Evolutionary conservation across 345 rosid species (phyloP).

Genomic region (Tarenaya hassleriana): DNA sequence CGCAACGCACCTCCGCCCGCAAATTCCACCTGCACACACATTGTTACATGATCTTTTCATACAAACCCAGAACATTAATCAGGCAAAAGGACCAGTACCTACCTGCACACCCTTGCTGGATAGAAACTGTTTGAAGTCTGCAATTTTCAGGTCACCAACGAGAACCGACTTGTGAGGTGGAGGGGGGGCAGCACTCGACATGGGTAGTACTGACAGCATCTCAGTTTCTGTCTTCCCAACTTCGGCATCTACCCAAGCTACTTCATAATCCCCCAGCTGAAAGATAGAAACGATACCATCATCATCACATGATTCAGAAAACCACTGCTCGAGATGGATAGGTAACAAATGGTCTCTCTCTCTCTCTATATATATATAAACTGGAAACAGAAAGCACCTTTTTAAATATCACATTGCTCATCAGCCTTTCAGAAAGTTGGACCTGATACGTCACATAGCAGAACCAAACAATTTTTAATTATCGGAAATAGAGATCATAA

Average conservation of each 20-base stretch:
- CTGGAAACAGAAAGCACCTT: slow-evolving; percentile 42
- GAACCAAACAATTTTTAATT: slow-evolving; percentile 18
- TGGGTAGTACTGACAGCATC: slow-evolving; percentile 56
- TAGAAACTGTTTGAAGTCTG: slow-evolving; percentile 91
- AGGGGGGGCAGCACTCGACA: slow-evolving; percentile 50
- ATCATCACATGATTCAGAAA: neutral
- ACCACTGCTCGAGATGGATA: neutral
- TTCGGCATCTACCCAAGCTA: slow-evolving; percentile 88
- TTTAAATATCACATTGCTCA: slow-evolving; percentile 93
- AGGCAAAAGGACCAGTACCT: slow-evolving; percentile 24
- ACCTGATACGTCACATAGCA: slow-evolving; percentile 43
- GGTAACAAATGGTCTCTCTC: no score
- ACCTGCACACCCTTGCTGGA: slow-evolving; percentile 87
- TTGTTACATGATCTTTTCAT: neutral
- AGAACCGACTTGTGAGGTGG: slow-evolving; percentile 84
- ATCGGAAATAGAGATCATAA: slow-evolving; percentile 3
- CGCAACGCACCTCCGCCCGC: slow-evolving; percentile 90
- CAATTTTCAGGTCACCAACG: slow-evolving; percentile 88
- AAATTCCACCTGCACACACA: slow-evolving; percentile 64
- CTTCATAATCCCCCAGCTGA: slow-evolving; percentile 89
- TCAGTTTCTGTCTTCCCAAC: slow-evolving; percentile 81
- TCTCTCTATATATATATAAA: neutral
- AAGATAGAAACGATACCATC: neutral
- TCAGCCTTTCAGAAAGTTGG: slow-evolving; percentile 90
- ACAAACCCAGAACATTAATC: neutral